Evolutionary conservation across 148 eudicot species (phyloP).

Genomic region (Salicornia ramosissima): DNA sequence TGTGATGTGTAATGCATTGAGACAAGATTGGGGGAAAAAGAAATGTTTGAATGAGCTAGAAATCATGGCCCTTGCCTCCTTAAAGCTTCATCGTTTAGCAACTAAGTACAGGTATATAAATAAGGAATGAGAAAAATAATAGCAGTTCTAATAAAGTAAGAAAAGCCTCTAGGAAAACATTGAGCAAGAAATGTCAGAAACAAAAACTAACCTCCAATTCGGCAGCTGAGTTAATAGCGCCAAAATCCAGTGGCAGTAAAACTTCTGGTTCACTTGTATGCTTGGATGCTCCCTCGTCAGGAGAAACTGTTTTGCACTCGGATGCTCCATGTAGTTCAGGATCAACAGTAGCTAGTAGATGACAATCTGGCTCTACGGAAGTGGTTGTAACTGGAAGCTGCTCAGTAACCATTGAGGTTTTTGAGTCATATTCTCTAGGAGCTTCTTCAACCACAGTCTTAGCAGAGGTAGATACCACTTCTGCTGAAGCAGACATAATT

Average conservation of each 20-base stretch:
- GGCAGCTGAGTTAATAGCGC: slow-evolving; percentile 52
- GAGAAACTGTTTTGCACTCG: slow-evolving; percentile 18
- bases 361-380: background rate
- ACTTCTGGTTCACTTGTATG: slow-evolving; percentile 23
- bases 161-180: too few species aligned
- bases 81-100: too few species aligned
- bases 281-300: slow-evolving; percentile 25
- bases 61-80: too few species aligned
- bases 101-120: too few species aligned
- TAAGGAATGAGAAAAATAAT: too few species aligned
- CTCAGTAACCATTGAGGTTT: slow-evolving; percentile 9
- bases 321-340: slow-evolving; percentile 27
- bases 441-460: slow-evolving; percentile 14
- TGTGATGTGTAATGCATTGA: too few species aligned
- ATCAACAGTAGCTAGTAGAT: slow-evolving; percentile 14
- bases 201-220: slow-evolving; percentile 69
- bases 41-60: too few species aligned
- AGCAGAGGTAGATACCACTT: slow-evolving; percentile 15
- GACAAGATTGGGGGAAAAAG: too few species aligned
- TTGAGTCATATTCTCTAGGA: background rate
- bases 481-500: slow-evolving; percentile 19
- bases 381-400: slow-evolving; percentile 5
- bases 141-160: too few species aligned
- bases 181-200: background rate
- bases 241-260: slow-evolving; percentile 54